Conservation (phyloP, 164 flowering plant species). For the Magnolia sinica region DNA sequence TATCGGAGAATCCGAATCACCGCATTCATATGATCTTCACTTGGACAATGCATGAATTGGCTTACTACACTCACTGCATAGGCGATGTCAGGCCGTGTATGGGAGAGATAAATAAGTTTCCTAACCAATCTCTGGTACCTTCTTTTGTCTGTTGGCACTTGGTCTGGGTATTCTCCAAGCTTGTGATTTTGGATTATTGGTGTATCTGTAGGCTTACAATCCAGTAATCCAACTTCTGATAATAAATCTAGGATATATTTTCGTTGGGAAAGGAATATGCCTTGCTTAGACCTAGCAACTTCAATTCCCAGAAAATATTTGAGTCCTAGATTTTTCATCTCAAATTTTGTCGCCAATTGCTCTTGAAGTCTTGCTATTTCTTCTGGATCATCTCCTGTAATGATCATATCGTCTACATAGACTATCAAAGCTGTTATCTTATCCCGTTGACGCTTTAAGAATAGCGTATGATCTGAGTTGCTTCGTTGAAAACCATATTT, state of each 20-base stretch:
- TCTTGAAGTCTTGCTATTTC: neutral
- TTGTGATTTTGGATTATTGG: constrained; percentile 1
- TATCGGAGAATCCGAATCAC: constrained; percentile 1
- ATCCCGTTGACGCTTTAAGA: neutral
- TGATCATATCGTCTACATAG: no score
- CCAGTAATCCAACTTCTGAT: no score
- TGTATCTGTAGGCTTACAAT: neutral
- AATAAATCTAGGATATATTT: no score
- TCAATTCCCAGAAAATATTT: no score
- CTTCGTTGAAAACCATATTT: constrained; percentile 9
- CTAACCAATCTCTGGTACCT: neutral
- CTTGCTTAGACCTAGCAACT: no score
- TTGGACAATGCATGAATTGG: constrained; percentile 8
- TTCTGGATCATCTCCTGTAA: neutral
- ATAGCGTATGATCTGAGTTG: neutral
- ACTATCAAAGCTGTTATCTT: neutral
- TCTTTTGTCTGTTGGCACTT: constrained; percentile 1
- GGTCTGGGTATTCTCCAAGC: neutral
- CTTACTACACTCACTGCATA: constrained; percentile 4
- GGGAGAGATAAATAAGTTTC: neutral
- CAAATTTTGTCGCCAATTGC: no score
- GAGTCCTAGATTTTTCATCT: no score
- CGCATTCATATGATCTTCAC: constrained; percentile 3
- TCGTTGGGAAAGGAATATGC: no score
- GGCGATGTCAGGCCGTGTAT: neutral